Percentiles rank a stretch among this genome's conserved stretches.
These are phyloP conservation scores for Chaetomidium leptoderma DNA, from an alignment of 495 filamentous ascomycete species.

Conservation along the genomic window DNA sequence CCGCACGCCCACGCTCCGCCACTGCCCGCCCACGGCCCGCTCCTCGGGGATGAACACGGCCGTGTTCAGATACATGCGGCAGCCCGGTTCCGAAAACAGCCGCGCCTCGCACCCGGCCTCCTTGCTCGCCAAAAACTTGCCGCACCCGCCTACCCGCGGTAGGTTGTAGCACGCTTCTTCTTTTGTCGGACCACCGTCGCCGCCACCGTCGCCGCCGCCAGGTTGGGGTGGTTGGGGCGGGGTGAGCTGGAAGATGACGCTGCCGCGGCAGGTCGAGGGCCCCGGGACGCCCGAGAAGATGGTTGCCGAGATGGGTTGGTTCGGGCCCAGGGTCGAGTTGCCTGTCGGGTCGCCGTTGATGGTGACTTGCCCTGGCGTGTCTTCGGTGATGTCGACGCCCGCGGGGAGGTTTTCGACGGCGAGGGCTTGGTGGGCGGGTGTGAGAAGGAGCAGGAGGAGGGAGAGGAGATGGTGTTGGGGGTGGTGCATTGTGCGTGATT, in stretches of 20 bases:
- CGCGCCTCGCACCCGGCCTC: constrained; percentile 39
- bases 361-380: constrained; percentile 33
- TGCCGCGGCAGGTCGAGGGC: constrained; percentile 36
- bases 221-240: neutral
- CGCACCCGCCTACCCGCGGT: constrained; percentile 33
- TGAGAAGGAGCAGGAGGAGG: constrained; percentile 3
- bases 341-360: constrained; percentile 29
- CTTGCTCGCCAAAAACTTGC: constrained; percentile 35
- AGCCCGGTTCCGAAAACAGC: constrained; percentile 38
- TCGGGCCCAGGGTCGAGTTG: constrained; percentile 20
- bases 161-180: constrained; percentile 37
- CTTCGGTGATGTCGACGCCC: constrained; percentile 24
- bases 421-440: neutral
- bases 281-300: constrained; percentile 40
- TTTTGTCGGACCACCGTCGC: no score
- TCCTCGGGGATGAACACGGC: constrained; percentile 40
- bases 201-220: no score
- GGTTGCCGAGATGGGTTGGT: constrained; percentile 32
- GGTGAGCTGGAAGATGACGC: constrained; percentile 25
- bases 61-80: constrained; percentile 36
- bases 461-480: neutral
- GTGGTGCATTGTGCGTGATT: neutral
- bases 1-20: constrained; percentile 36
- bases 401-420: constrained; percentile 19
- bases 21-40: constrained; percentile 32